These are phyloP conservation scores for Metarhizium guizhouense DNA, from an alignment of 2,329 filamentous ascomycete genomes.

Conservation along the genomic window DNA sequence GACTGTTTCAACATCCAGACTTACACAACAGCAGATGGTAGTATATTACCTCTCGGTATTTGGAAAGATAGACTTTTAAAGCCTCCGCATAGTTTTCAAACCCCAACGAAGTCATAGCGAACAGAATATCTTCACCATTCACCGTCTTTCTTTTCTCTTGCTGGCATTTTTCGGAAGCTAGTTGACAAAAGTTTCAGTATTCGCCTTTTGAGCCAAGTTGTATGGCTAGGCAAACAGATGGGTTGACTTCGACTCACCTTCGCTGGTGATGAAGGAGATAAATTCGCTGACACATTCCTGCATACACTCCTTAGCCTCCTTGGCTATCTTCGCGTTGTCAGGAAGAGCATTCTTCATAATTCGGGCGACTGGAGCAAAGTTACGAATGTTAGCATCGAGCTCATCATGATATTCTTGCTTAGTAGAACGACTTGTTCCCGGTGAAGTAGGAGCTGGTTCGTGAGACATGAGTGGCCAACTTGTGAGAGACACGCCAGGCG, in stretches of 20 bases:
- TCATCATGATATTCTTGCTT: conserved; percentile 41
- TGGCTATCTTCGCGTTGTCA: conserved; percentile 97
- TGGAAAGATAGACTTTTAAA: conserved; percentile 93
- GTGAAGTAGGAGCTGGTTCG: conserved; percentile 44
- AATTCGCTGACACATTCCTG: conserved; percentile 99
- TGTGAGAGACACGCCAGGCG: conserved; percentile 24
- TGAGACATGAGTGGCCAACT: conserved; percentile 45
- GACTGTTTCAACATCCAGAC: not conserved
- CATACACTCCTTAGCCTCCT: conserved; percentile 99
- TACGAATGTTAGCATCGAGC: conserved; percentile 87
- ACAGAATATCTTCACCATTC: conserved; percentile 96
- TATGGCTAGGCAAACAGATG: conserved; percentile 10
- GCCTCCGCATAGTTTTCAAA: conserved; percentile 99
- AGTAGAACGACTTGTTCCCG: conserved; percentile 37
- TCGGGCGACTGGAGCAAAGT: conserved; percentile 90
- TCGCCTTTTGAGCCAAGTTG: not conserved
- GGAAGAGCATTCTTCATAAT: conserved; percentile 98
- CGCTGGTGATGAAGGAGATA: conserved; percentile 98
- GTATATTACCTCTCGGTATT: conserved; percentile 85
- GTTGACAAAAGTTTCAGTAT: not conserved
- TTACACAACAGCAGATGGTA: not conserved
- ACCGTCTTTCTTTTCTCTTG: conserved; percentile 99
- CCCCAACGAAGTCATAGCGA: conserved; percentile 96
- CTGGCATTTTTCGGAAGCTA: conserved; percentile 97
- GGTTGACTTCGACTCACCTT: conserved; percentile 55